Evolutionary conservation across 257 asterid species (phyloP).

Genomic region (Coffea eugenioides): DNA sequence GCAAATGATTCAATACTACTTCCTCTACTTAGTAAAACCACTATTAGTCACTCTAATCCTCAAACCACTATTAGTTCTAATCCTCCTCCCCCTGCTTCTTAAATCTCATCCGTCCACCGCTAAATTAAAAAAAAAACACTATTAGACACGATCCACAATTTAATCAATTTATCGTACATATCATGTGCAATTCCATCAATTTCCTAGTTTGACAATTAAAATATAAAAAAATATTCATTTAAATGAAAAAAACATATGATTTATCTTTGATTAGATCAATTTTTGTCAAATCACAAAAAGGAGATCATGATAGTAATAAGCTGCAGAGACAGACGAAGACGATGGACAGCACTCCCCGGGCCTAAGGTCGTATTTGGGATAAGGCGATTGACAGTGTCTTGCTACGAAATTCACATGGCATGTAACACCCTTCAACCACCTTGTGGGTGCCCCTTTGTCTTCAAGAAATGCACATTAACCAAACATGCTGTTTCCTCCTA

Average conservation of each 20-base stretch:
- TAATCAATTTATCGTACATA: no score
- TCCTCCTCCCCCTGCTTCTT: no score
- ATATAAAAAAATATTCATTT: no score
- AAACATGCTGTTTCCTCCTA: conserved; percentile 23
- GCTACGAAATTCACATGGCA: conserved; percentile 21
- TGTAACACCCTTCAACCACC: conserved; percentile 5
- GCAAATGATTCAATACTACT: no score
- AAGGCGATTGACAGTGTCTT: conserved; percentile 15
- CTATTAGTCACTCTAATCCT: no score
- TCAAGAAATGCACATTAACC: not conserved
- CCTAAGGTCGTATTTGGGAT: conserved; percentile 6
- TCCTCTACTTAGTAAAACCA: no score
- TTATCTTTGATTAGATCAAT: not conserved
- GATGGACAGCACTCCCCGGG: conserved; percentile 7
- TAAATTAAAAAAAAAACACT: no score
- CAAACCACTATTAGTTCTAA: no score
- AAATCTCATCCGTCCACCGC: no score
- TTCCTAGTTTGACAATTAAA: no score
- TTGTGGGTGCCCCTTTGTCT: conserved; percentile 17
- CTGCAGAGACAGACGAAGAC: not conserved
- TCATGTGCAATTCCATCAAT: no score
- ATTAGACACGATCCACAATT: no score
- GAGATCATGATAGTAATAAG: not conserved
- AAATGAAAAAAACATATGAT: not conserved
- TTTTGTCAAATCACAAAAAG: conserved; percentile 13